Evolutionary conservation across 352 stramenopile genomes (phyloP).

Genomic region (Pythium graminicola): DNA sequence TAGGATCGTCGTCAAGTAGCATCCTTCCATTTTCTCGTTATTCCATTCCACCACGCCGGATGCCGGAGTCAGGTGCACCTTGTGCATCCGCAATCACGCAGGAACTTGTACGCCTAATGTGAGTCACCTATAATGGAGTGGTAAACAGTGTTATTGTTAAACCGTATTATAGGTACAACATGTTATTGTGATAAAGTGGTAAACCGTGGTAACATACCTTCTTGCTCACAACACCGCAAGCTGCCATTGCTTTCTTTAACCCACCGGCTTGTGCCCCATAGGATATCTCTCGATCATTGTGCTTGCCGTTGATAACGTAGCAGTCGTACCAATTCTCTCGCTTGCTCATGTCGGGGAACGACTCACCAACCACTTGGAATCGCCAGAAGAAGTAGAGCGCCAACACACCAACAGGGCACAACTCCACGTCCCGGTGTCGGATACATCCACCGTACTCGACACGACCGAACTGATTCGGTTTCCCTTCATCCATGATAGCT

Average conservation of each 20-base stretch:
- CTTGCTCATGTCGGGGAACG: background rate
- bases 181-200: background rate
- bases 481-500: conserved; percentile 8
- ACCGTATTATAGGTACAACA: background rate
- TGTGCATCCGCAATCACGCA: conserved; percentile 9
- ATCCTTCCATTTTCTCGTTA: conserved; percentile 3
- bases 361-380: background rate
- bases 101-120: conserved; percentile 3
- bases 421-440: background rate
- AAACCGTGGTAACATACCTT: conserved; percentile 1
- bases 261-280: background rate
- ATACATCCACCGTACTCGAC: conserved; percentile 9
- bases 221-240: background rate
- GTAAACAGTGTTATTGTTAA: background rate
- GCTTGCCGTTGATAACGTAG: background rate
- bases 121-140: conserved; percentile 3
- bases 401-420: conserved; percentile 2
- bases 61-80: background rate
- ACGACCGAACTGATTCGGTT: conserved; percentile 1
- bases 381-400: background rate
- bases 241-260: background rate
- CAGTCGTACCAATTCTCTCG: background rate
- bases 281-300: background rate
- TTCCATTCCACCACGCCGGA: conserved; percentile 7
- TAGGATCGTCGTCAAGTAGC: conserved; percentile 2